phyloP scores from a whole-genome alignment of 495 filamentous ascomycete genomes.

The Lentithecium fluviatile region DNA sequence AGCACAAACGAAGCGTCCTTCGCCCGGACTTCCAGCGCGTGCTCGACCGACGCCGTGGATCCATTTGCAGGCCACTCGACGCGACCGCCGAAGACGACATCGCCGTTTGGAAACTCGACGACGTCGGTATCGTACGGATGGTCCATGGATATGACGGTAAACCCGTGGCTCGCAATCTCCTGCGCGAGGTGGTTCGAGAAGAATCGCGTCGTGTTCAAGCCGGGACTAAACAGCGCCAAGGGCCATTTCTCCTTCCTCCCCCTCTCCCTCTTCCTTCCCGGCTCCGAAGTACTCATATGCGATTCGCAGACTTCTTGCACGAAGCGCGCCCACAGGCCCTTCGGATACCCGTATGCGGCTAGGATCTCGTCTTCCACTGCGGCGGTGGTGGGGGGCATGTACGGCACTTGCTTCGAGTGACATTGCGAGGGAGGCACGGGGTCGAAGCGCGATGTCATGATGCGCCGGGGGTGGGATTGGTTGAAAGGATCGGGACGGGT shows the following conservation, averaged over 20 bases:
- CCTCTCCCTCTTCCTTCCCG: background rate
- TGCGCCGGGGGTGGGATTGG: background rate
- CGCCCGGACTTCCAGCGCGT: conserved; percentile 7
- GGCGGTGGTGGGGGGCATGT: background rate
- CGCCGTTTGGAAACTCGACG: conserved; percentile 36
- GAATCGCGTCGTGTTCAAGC: conserved; percentile 7
- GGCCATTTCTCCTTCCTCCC: background rate
- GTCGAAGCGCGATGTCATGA: conserved; percentile 17
- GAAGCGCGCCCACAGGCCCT: background rate
- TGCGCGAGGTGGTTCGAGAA: conserved; percentile 31
- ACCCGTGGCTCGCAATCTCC: conserved; percentile 49
- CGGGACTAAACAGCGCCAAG: conserved; percentile 6
- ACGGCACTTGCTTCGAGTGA: background rate
- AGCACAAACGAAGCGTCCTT: conserved; percentile 13
- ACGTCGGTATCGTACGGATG: conserved; percentile 50
- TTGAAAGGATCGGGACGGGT: conserved; percentile 4
- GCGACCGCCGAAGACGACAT: conserved; percentile 3
- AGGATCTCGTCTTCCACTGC: conserved; percentile 8
- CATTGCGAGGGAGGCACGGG: background rate
- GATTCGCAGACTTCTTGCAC: conserved; percentile 1
- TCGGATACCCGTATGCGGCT: conserved; percentile 6
- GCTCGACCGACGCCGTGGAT: conserved; percentile 2
- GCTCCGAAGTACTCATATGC: too few relatives aligned
- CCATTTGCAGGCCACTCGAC: background rate
- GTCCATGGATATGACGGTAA: conserved; percentile 48